These are phyloP conservation scores for Amphicarpaea edgeworthii DNA, from an alignment of 306 rosid species.

Conservation along the genomic window DNA sequence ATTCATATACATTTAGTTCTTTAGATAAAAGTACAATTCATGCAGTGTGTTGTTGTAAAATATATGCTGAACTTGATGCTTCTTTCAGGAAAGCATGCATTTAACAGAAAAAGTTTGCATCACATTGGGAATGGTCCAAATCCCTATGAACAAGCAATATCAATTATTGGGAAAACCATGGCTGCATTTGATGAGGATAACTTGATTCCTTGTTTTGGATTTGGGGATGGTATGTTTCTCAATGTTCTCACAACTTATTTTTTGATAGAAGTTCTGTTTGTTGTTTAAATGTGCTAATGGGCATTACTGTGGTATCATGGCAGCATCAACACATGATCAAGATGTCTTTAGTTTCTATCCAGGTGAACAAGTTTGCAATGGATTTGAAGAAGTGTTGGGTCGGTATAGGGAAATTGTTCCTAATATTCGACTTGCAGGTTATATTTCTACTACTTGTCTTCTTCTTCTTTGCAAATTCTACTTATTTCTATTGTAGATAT, in stretches of 20 bases:
- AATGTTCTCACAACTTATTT: constrained; percentile 4
- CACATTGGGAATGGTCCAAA: constrained; percentile 74
- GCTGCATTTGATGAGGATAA: constrained; percentile 92
- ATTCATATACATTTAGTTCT: neutral
- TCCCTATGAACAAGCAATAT: constrained; percentile 95
- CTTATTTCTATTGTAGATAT: constrained; percentile 25
- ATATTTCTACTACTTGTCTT: constrained; percentile 26
- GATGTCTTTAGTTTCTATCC: constrained; percentile 90
- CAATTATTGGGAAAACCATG: constrained; percentile 91
- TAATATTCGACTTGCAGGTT: constrained; percentile 86
- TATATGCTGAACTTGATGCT: constrained; percentile 50
- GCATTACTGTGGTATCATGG: constrained; percentile 45
- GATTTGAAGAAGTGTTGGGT: constrained; percentile 92
- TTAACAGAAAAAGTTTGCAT: constrained; percentile 77
- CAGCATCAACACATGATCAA: constrained; percentile 92
- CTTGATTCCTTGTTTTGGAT: constrained; percentile 94
- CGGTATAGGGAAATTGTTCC: constrained; percentile 84
- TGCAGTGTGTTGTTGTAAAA: constrained; percentile 44
- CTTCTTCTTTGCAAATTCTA: neutral
- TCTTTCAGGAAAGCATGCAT: constrained; percentile 71
- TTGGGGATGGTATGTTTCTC: constrained; percentile 84
- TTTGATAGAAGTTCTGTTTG: constrained; percentile 12
- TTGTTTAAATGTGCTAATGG: constrained; percentile 34
- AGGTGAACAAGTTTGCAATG: constrained; percentile 78
- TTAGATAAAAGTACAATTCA: constrained; percentile 7